These are phyloP conservation scores for grape (Vitis vinifera) DNA, from an alignment of 164 flowering plant species.

Conservation along the genomic window ASM3070453v1 NC_081814.1:18923501-18924000, in stretches of 20 bases:
- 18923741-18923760: conserved; percentile 3
- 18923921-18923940: too few relatives aligned
- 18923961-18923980: too few relatives aligned
- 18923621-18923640: conserved; percentile 93
- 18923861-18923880: neutral
- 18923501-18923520: neutral
- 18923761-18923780: neutral
- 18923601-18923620: conserved; percentile 90
- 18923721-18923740: neutral
- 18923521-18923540: neutral
- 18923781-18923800: neutral
- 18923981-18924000: too few relatives aligned
- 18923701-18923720: conserved; percentile 64
- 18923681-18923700: conserved; percentile 80
- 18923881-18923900: neutral
- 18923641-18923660: conserved; percentile 77
- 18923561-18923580: conserved; percentile 80
- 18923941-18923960: too few relatives aligned
- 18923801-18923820: neutral
- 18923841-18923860: neutral
- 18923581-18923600: conserved; percentile 46
- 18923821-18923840: neutral
- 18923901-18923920: neutral
- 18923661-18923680: conserved; percentile 90
- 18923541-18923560: neutral